Evolutionary conservation across 805 yeast species (phyloP).

Genomic region (Wickerhamiella sergipiensis): DNA sequence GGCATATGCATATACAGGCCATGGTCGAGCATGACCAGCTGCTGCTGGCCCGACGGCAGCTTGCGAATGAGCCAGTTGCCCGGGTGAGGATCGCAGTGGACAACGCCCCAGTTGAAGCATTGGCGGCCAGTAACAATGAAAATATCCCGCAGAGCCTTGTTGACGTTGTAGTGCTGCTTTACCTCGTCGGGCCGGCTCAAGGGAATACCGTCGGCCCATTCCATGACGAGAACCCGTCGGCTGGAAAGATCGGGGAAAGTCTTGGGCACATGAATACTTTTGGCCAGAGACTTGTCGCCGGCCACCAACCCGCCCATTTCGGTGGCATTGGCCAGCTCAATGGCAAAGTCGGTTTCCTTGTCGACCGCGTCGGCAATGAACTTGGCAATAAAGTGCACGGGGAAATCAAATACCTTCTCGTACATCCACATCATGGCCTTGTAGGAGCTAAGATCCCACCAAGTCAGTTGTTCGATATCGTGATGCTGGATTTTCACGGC

Average conservation of each 20-base stretch:
- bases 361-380: slow-evolving; percentile 44
- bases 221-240: slow-evolving; percentile 43
- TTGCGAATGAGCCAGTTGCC: slow-evolving; percentile 48
- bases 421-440: slow-evolving; percentile 37
- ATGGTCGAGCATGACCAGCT: slow-evolving; percentile 59
- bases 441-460: slow-evolving; percentile 49
- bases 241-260: slow-evolving; percentile 35
- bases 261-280: slow-evolving; percentile 39
- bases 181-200: slow-evolving; percentile 36
- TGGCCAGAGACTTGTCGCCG: slow-evolving; percentile 29
- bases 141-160: slow-evolving; percentile 36
- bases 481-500: slow-evolving; percentile 87
- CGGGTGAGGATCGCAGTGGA: slow-evolving; percentile 72
- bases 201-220: slow-evolving; percentile 66
- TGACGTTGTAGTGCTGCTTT: slow-evolving; percentile 26
- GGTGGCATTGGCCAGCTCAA: slow-evolving; percentile 42
- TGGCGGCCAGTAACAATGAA: slow-evolving; percentile 41
- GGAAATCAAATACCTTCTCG: slow-evolving; percentile 47
- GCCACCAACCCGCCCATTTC: slow-evolving; percentile 22
- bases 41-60: slow-evolving; percentile 13
- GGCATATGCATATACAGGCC: slow-evolving; percentile 51
- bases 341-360: slow-evolving; percentile 48
- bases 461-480: slow-evolving; percentile 45
- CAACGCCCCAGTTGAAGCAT: slow-evolving; percentile 51
- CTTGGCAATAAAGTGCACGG: slow-evolving; percentile 40